A percentile compares a stretch with the other conserved stretches of the same genome.
Conservation (phyloP, 306 rosid genomes). For the Delonix regia region DNA sequence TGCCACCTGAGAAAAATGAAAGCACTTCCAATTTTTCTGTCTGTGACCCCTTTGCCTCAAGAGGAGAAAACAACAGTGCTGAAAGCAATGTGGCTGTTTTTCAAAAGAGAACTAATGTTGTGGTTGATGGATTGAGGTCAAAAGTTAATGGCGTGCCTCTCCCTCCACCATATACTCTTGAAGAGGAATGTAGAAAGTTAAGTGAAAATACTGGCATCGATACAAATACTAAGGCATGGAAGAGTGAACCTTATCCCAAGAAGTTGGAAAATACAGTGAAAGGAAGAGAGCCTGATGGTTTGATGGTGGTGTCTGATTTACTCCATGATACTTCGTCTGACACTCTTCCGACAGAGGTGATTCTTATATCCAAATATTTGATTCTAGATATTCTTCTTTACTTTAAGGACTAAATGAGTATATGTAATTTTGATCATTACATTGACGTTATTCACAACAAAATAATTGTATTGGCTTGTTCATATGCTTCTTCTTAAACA, state of each 20-base stretch:
- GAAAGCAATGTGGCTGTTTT: slow-evolving; percentile 60
- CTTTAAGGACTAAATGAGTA: background rate
- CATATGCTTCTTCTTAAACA: background rate
- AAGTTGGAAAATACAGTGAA: slow-evolving; percentile 35
- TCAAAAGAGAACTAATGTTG: slow-evolving; percentile 53
- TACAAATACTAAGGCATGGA: slow-evolving; percentile 41
- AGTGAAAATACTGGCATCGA: slow-evolving; percentile 32
- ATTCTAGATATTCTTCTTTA: background rate
- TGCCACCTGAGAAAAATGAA: slow-evolving; percentile 63
- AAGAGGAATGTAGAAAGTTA: slow-evolving; percentile 28
- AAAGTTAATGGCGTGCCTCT: slow-evolving; percentile 39
- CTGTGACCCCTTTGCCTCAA: slow-evolving; percentile 42
- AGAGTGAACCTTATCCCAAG: slow-evolving; percentile 27
- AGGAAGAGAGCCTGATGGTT: slow-evolving; percentile 37
- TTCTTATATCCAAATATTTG: background rate
- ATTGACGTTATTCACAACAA: background rate
- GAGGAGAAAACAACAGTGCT: slow-evolving; percentile 48
- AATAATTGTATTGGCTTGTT: background rate
- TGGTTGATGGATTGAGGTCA: slow-evolving; percentile 53
- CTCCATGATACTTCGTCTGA: slow-evolving; percentile 52
- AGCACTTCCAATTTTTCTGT: slow-evolving; percentile 47
- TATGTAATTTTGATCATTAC: background rate
- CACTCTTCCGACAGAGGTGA: slow-evolving; percentile 73
- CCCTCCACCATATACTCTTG: background rate
- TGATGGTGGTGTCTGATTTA: slow-evolving; percentile 44